Conservation (phyloP, 345 rosid genomes). For the Alliaria petiolata region DNA sequence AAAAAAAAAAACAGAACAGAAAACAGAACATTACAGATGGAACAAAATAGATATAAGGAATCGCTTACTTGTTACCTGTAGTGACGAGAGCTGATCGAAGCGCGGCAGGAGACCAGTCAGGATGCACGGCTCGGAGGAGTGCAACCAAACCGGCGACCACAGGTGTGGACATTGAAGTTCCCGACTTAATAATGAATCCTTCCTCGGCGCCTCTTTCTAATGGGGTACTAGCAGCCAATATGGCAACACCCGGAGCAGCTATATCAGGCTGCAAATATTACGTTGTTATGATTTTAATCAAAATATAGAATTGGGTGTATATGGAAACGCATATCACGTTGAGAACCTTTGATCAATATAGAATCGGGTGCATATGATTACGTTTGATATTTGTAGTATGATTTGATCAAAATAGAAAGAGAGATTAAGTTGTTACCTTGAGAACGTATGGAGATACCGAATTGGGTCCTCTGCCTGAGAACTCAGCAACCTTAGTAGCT, state of each 20-base stretch:
- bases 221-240: constrained; percentile 37
- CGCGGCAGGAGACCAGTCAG: constrained; percentile 41
- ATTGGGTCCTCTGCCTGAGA: constrained; percentile 33
- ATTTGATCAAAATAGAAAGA: background rate
- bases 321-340: constrained; percentile 5
- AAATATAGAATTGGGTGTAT: background rate
- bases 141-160: constrained; percentile 37
- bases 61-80: too few relatives aligned
- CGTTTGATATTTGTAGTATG: background rate
- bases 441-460: constrained; percentile 22
- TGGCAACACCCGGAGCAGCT: constrained; percentile 38
- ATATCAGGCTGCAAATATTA: constrained; percentile 35
- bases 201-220: background rate
- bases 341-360: constrained; percentile 13
- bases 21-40: too few relatives aligned
- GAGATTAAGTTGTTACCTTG: constrained; percentile 9
- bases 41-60: too few relatives aligned
- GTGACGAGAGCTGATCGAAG: constrained; percentile 46
- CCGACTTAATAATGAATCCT: constrained; percentile 16
- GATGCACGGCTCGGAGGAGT: constrained; percentile 36
- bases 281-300: background rate
- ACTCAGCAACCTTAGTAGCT: constrained; percentile 22
- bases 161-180: constrained; percentile 49
- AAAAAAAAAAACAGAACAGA: too few relatives aligned
- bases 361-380: background rate